phyloP scores from a whole-genome alignment of 805 yeast species.

The Yarrowia porcina region DNA sequence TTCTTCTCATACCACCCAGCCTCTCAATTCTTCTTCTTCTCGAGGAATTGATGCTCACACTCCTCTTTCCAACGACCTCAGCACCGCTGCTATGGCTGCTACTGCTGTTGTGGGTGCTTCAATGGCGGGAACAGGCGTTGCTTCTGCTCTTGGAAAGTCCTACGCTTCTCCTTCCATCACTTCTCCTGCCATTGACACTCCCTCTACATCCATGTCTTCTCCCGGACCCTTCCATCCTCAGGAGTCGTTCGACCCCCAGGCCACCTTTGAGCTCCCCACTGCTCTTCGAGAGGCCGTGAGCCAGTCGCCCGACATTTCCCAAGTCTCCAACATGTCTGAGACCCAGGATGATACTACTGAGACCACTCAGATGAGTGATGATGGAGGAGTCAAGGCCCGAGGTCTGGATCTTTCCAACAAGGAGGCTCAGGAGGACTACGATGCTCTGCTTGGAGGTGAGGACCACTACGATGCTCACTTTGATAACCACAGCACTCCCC shows the following conservation, averaged over 20 bases:
- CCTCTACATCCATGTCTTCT: not conserved
- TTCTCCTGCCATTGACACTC: not conserved
- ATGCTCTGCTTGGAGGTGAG: constrained; percentile 3
- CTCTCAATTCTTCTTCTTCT: no score
- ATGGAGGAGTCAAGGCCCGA: not conserved
- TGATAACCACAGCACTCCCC: constrained; percentile 2
- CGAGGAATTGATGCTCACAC: not conserved
- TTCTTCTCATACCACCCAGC: no score
- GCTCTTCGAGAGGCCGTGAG: not conserved
- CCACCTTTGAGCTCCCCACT: constrained; percentile 9
- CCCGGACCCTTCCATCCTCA: constrained; percentile 10
- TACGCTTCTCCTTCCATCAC: constrained; percentile 1
- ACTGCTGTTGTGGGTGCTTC: constrained; percentile 11
- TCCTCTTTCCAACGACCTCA: not conserved
- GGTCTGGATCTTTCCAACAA: not conserved
- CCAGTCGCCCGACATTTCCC: constrained; percentile 4
- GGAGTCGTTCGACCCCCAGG: constrained; percentile 1
- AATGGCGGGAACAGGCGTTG: constrained; percentile 12
- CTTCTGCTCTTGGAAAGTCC: constrained; percentile 11
- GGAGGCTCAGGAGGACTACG: not conserved
- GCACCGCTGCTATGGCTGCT: constrained; percentile 4
- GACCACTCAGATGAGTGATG: constrained; percentile 7
- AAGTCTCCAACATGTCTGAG: constrained; percentile 6
- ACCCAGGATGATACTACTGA: not conserved
- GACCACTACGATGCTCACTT: not conserved